These are phyloP conservation scores for Stephania cephalantha DNA, from an alignment of 164 flowering plant species.

Conservation along the genomic window DNA sequence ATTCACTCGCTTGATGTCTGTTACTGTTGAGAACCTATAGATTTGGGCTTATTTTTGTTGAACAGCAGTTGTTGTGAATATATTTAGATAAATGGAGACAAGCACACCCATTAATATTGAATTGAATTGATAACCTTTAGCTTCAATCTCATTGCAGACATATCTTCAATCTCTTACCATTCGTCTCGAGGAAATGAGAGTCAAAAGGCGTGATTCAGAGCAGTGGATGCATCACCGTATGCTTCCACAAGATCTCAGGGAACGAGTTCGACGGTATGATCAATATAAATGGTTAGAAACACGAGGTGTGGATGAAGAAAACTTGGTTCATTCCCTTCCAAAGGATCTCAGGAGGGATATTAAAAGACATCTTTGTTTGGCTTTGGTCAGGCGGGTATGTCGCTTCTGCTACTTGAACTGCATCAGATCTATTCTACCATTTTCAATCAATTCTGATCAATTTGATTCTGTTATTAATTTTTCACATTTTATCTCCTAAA, in stretches of 20 bases:
- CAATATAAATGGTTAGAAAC: constrained; percentile 99
- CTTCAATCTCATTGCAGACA: constrained; percentile 37
- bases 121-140: background rate
- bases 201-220: constrained; percentile 97
- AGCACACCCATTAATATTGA: no score
- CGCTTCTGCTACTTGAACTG: background rate
- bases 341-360: constrained; percentile 98
- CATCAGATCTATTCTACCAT: background rate
- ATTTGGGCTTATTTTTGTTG: no score
- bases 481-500: background rate
- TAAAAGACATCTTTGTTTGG: constrained; percentile 94
- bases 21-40: no score
- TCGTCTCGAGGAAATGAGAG: constrained; percentile 96
- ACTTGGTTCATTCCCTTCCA: constrained; percentile 77
- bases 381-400: constrained; percentile 58
- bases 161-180: constrained; percentile 95
- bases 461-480: background rate
- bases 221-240: constrained; percentile 99
- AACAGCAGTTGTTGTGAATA: no score
- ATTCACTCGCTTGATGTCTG: no score
- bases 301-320: constrained; percentile 96
- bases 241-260: constrained; percentile 91
- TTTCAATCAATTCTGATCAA: background rate
- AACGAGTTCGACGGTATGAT: constrained; percentile 93
- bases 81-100: no score